Conservation (phyloP, 371 early-diverging fungal genomes). For the Amoeboaphelidium protococcarum region DNA sequence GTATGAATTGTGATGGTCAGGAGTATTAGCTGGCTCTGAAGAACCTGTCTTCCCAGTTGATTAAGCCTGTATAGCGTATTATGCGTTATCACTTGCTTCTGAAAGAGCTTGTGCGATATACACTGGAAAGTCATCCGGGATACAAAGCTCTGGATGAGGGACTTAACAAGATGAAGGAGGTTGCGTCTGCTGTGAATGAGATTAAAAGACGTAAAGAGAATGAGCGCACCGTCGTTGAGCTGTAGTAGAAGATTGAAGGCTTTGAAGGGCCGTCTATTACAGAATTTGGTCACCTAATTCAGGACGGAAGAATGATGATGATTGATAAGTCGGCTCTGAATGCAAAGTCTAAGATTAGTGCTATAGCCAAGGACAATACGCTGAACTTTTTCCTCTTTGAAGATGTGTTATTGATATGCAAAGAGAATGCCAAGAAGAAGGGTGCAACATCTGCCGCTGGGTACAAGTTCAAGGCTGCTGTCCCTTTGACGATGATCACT, state of each 20-base stretch:
- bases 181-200: background rate
- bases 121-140: background rate
- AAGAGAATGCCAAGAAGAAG: background rate
- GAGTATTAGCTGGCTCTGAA: background rate
- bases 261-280: background rate
- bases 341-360: background rate
- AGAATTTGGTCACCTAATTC: background rate
- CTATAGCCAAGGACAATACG: background rate
- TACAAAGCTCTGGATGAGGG: background rate
- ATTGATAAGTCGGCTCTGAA: background rate
- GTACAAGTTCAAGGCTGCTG: background rate
- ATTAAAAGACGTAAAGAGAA: background rate
- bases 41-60: background rate
- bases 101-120: background rate
- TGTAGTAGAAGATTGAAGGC: background rate
- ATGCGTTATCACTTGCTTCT: background rate
- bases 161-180: background rate
- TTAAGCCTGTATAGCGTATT: conserved; percentile 2
- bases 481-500: background rate
- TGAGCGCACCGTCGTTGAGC: background rate
- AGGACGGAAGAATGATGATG: background rate
- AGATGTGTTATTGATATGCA: background rate
- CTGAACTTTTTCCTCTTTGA: background rate
- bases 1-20: background rate
- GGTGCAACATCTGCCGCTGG: background rate